phyloP scores from a whole-genome alignment of 306 rosid genomes.

The Dryas octopetala region DNA sequence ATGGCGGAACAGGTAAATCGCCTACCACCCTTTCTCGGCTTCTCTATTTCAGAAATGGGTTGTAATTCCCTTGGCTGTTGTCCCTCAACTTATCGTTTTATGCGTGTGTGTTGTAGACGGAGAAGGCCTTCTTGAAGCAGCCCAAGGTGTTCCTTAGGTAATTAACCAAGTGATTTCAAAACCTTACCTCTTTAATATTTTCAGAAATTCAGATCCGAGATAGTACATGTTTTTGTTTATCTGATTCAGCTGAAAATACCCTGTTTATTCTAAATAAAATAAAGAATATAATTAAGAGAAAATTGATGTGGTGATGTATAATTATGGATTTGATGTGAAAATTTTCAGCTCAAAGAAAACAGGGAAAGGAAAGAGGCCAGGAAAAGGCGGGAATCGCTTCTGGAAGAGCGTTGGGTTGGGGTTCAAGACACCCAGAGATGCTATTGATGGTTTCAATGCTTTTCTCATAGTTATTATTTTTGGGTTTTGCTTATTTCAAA shows the following conservation, averaged over 20 bases:
- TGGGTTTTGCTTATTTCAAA: no score
- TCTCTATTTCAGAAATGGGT: not conserved
- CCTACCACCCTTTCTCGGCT: not conserved
- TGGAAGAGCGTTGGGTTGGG: constrained; percentile 65
- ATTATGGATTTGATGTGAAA: not conserved
- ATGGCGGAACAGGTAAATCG: constrained; percentile 69
- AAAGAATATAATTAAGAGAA: not conserved
- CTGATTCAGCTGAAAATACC: not conserved
- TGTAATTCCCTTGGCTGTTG: not conserved
- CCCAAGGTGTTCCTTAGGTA: constrained; percentile 72
- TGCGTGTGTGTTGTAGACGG: constrained; percentile 43
- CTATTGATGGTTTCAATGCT: constrained; percentile 44
- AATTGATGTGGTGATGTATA: not conserved
- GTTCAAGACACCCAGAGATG: constrained; percentile 65
- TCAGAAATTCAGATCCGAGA: not conserved
- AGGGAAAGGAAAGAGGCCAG: constrained; percentile 63
- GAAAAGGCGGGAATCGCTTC: constrained; percentile 63
- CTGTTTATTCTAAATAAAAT: not conserved
- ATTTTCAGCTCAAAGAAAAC: constrained; percentile 54
- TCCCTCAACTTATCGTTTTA: not conserved
- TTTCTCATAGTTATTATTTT: not conserved
- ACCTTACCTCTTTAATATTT: not conserved
- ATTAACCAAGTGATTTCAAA: not conserved
- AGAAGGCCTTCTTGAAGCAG: constrained; percentile 75
- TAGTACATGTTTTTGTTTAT: not conserved